Evolutionary conservation across 441 rosid species (phyloP), one percentile per base, ranked within the genome.

Genomic region (Sinapis alba): DNA sequence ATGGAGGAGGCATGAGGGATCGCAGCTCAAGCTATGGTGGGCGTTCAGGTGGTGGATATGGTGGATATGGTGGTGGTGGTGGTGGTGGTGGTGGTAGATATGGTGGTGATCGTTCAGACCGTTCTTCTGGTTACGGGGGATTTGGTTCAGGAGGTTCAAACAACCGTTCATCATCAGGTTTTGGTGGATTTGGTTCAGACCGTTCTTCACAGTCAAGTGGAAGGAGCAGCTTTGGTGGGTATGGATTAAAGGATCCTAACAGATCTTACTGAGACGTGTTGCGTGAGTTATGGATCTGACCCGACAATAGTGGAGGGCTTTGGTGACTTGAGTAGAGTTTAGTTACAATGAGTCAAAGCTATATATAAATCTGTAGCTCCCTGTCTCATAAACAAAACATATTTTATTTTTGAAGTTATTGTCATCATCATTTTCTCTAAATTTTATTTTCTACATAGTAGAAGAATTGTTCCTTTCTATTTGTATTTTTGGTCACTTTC

Each of bases 21-120:
- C 86, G 89, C 15, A 67, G 68, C 66, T 83, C 89, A 59, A 80
- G 83, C 78, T 69, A 63, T 62, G 87, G 90, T 51, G 82, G 74
- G 60, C 81, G 81, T 59, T 64, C 69, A 16, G 72, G 77, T n/a
- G 67, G 80, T 26, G n/a, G n/a, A n/a, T 43, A 27, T 15, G n/a
- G n/a, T n/a, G n/a, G n/a, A n/a, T 41, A 41, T 4, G 47, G 47
- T 36, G 84, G 78, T 62, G 79, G 78, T 62, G 79, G 79, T 68
- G 84, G 88, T 60, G 43, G 43, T 80, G 85, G 88, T 18, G 77
- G 83, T 67, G 76, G 89, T 53, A 20, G 64, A 86, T 77, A 58
- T 78, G 68, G 84, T 77, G 81, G 76, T 53, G 83, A 78, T 68
- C 85, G 82, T 34, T 50, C 75, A 59, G 85, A 78, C 69, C 81